A percentile compares a stretch with the other conserved stretches of the same genome.
phyloP scores from a whole-genome alignment of 331 rosid genomes.

The Malus hybrid region DNA sequence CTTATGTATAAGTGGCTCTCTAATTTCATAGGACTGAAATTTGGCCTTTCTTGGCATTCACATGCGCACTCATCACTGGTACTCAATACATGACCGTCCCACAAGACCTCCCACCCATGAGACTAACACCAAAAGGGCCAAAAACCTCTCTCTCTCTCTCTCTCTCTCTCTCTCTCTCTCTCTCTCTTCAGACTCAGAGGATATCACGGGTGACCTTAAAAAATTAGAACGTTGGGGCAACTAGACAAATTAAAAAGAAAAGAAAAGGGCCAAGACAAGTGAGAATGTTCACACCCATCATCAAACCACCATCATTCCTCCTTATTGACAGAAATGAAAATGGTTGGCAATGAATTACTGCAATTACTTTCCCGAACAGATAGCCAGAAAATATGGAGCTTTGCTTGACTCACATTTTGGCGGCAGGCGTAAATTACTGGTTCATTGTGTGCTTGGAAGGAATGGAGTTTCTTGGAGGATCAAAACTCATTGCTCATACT shows the following conservation, averaged over 20 bases:
- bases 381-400: background rate
- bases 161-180: background rate
- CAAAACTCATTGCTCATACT: background rate
- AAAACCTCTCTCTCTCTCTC: background rate
- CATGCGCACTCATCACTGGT: too few species aligned
- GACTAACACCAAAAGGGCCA: background rate
- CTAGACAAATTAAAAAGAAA: background rate
- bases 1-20: too few species aligned
- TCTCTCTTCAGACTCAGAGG: background rate
- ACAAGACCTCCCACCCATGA: background rate
- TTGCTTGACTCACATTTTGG: background rate
- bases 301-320: slow-evolving; percentile 12
- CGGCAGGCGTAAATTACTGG: background rate
- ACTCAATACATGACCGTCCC: too few species aligned
- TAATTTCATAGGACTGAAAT: too few species aligned
- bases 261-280: slow-evolving; percentile 2
- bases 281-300: background rate
- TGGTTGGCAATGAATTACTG: background rate
- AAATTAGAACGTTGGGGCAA: slow-evolving; percentile 35
- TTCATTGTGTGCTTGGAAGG: background rate
- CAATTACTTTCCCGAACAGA: background rate
- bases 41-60: too few species aligned
- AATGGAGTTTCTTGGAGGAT: background rate
- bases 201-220: slow-evolving; percentile 21
- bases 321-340: background rate